These are phyloP conservation scores for Emergomyces orientalis DNA, from an alignment of 2,329 filamentous ascomycete genomes.

Conservation along the genomic window DNA sequence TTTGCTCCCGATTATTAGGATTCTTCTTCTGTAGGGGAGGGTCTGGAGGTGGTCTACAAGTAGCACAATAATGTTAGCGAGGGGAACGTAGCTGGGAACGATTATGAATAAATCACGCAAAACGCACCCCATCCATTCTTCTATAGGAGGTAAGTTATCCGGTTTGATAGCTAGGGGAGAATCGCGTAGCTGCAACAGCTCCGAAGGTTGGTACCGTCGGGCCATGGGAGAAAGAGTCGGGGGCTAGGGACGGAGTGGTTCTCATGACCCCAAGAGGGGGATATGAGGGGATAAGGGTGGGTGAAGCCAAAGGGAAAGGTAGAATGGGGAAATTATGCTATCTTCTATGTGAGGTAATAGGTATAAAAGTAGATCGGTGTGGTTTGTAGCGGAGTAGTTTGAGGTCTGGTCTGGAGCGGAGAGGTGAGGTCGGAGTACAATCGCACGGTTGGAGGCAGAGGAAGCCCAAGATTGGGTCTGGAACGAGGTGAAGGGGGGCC, in stretches of 20 bases:
- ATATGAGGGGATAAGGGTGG: conserved; percentile 6
- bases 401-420: conserved; percentile 2
- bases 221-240: conserved; percentile 27
- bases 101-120: conserved; percentile 5
- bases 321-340: background rate
- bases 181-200: conserved; percentile 63
- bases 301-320: background rate
- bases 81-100: background rate
- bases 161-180: conserved; percentile 81
- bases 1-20: conserved; percentile 27
- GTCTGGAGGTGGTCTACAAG: conserved; percentile 35
- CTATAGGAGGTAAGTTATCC: conserved; percentile 65
- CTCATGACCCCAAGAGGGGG: conserved; percentile 18
- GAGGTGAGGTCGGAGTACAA: conserved; percentile 5
- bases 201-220: conserved; percentile 63
- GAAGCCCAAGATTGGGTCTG: background rate
- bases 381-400: conserved; percentile 3
- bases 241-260: conserved; percentile 16
- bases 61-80: conserved; percentile 3
- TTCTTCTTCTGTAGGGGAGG: conserved; percentile 31
- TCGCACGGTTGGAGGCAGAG: background rate
- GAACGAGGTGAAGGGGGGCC: background rate
- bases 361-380: background rate
- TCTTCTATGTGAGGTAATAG: background rate
- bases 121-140: conserved; percentile 93